Evolutionary conservation across 306 rosid genomes (phyloP).

Genomic region (Trifolium pratense): DNA sequence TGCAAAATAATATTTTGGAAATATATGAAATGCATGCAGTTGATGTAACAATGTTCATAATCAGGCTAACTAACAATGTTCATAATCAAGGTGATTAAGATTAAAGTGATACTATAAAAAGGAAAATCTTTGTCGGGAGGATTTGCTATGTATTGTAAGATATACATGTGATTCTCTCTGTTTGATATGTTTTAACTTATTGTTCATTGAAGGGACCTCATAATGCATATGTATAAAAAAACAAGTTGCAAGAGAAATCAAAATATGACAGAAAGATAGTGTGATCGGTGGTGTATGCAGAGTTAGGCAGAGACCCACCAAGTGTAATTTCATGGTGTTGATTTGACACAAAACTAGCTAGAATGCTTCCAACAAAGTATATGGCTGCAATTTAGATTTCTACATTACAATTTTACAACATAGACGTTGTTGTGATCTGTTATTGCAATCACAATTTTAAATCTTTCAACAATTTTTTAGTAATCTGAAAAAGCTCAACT

Average conservation of each 20-base stretch:
- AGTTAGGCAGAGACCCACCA: neutral
- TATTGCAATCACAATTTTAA: no score
- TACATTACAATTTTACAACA: neutral
- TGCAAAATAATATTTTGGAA: neutral
- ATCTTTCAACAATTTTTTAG: no score
- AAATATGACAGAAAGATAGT: neutral
- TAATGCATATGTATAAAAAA: neutral
- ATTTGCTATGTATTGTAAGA: neutral
- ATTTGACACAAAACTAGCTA: neutral
- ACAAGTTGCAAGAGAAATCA: conserved; percentile 25
- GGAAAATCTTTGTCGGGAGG: neutral
- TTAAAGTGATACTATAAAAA: neutral
- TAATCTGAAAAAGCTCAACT: no score
- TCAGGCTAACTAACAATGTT: neutral
- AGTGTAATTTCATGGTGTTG: neutral
- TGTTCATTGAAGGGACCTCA: conserved; percentile 2
- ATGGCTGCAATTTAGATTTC: neutral
- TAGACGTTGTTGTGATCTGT: no score
- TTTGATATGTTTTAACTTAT: conserved; percentile 4
- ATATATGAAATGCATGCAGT: neutral
- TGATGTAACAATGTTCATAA: neutral
- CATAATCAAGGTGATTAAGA: neutral
- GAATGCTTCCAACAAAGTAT: neutral
- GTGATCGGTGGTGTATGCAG: neutral
- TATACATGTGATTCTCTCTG: neutral